Conservation (phyloP, 2,329 filamentous ascomycete genomes). For the Cladosporium sp. region DNA sequence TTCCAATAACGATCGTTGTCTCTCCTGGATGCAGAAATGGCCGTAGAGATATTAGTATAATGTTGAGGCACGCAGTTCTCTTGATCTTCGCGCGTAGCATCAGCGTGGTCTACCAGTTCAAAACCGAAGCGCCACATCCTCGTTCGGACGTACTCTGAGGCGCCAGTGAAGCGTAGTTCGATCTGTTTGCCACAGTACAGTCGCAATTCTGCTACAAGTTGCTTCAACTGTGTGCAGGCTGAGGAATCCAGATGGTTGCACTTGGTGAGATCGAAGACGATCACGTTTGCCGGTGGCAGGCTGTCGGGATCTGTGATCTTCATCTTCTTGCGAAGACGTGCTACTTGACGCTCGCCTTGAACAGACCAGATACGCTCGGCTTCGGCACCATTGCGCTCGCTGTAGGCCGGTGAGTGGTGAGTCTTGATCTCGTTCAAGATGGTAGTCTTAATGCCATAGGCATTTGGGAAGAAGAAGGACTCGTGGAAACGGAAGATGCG, state of each 20-base stretch:
- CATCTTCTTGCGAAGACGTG: constrained; percentile 41
- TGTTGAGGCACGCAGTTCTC: not conserved
- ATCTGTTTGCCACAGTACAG: constrained; percentile 47
- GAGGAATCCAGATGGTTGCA: constrained; percentile 54
- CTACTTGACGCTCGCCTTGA: constrained; percentile 45
- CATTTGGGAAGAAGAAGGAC: constrained; percentile 59
- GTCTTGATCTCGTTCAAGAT: constrained; percentile 51
- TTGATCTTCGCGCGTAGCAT: constrained; percentile 1
- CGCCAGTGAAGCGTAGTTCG: constrained; percentile 47
- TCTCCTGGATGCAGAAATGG: not conserved
- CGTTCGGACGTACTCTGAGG: constrained; percentile 39
- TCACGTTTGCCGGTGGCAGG: constrained; percentile 40
- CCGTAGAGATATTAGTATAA: not conserved
- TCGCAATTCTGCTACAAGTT: constrained; percentile 46
- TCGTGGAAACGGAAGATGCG: constrained; percentile 56
- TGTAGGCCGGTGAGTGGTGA: constrained; percentile 39
- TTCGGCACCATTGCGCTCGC: constrained; percentile 33
- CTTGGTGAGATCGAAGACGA: constrained; percentile 51
- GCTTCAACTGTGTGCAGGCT: constrained; percentile 47
- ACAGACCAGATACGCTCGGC: constrained; percentile 53
- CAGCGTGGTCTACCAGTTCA: constrained; percentile 17
- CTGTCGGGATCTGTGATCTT: constrained; percentile 30
- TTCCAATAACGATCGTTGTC: not conserved
- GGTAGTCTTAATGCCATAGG: constrained; percentile 48
- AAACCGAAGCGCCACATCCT: constrained; percentile 22